phyloP scores from a whole-genome alignment of 2,329 filamentous ascomycete genomes.

The Diaporthe ilicicola region DNA sequence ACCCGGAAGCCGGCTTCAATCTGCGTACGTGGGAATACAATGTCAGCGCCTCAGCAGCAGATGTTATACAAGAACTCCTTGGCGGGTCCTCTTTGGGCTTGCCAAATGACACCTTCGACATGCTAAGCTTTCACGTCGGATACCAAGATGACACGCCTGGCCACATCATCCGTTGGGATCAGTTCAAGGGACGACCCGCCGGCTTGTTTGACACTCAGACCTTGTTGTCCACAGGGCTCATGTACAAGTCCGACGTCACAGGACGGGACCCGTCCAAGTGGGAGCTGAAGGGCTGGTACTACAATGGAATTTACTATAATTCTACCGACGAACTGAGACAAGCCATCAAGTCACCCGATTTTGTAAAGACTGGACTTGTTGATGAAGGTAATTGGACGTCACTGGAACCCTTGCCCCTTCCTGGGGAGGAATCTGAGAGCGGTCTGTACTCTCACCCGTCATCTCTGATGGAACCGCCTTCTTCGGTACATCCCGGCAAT shows the following conservation, averaged over 20 bases:
- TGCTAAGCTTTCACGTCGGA: too few species aligned
- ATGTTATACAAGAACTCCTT: too few species aligned
- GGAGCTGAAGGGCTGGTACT: constrained; percentile 61
- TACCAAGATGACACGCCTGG: constrained; percentile 50
- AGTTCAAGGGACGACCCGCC: constrained; percentile 51
- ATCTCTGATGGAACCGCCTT: constrained; percentile 47
- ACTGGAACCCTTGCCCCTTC: constrained; percentile 46
- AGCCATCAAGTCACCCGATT: constrained; percentile 52
- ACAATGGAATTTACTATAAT: constrained; percentile 61
- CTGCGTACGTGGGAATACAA: too few species aligned
- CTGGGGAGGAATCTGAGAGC: too few species aligned
- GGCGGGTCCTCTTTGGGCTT: too few species aligned
- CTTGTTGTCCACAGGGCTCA: constrained; percentile 55
- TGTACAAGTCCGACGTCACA: constrained; percentile 55
- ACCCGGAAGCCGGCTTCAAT: too few species aligned
- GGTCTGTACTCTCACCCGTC: too few species aligned
- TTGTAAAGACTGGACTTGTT: too few species aligned
- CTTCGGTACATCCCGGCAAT: constrained; percentile 46
- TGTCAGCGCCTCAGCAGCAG: too few species aligned
- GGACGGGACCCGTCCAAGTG: constrained; percentile 59
- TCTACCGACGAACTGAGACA: constrained; percentile 56
- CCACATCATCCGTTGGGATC: constrained; percentile 56
- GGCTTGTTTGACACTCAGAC: constrained; percentile 51
- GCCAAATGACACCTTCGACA: too few species aligned
- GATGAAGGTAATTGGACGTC: constrained; percentile 61